These are phyloP conservation scores for Coemansia sp. DNA, from an alignment of 371 early-diverging fungal species.

Conservation along the genomic window DNA sequence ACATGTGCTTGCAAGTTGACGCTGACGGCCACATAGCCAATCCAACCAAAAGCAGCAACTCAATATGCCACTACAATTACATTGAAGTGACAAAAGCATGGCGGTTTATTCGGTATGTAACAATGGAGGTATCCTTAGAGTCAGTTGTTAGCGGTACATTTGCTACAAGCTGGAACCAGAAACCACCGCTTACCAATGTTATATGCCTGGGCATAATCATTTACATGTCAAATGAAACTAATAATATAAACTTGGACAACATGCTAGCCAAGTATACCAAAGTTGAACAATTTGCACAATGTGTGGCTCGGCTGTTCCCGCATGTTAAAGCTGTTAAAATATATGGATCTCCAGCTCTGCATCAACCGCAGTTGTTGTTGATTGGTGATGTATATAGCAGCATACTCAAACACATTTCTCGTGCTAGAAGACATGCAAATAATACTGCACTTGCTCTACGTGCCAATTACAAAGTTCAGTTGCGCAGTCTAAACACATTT, in stretches of 20 bases:
- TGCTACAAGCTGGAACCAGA: not conserved
- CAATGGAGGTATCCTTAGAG: not conserved
- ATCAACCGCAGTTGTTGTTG: not conserved
- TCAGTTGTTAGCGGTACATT: not conserved
- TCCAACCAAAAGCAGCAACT: not conserved
- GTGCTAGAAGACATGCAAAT: not conserved
- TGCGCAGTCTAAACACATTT: not conserved
- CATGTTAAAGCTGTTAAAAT: not conserved
- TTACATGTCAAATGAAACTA: not conserved
- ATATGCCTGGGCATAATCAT: not conserved
- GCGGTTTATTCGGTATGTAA: not conserved
- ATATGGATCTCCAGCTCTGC: not conserved
- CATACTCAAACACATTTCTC: not conserved
- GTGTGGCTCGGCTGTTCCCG: not conserved
- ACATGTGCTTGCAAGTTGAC: not conserved
- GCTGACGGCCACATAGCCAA: not conserved
- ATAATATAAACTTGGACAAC: not conserved
- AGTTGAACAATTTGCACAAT: not conserved
- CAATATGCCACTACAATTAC: not conserved
- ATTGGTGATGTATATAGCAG: not conserved
- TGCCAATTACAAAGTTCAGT: not conserved
- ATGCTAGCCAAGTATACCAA: not conserved
- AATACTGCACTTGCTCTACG: not conserved
- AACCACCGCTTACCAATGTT: not conserved
- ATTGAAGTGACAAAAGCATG: not conserved